A percentile compares a stretch with the other conserved stretches of the same genome.
These are phyloP conservation scores for Xylariaceae sp. DNA, from an alignment of 2,329 filamentous ascomycete species.

Conservation along the genomic window DNA sequence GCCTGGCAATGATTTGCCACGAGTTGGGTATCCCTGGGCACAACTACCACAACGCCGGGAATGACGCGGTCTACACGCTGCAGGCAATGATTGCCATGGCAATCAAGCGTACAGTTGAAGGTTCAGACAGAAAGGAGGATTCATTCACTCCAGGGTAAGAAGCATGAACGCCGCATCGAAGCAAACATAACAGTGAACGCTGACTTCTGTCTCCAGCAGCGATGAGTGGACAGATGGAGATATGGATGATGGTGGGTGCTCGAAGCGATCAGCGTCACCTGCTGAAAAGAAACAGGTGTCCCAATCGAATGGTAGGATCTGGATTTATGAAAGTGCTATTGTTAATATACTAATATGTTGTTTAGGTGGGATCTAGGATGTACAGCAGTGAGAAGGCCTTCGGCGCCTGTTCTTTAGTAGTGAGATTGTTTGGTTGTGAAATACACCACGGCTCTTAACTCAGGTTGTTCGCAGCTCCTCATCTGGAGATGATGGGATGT, in stretches of 20 bases:
- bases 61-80: conserved; percentile 83
- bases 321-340: background rate
- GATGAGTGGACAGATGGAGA: conserved; percentile 45
- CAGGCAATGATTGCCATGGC: conserved; percentile 73
- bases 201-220: conserved; percentile 24
- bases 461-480: too few relatives aligned
- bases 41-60: conserved; percentile 85
- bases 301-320: background rate
- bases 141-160: conserved; percentile 17
- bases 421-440: background rate
- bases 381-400: background rate
- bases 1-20: conserved; percentile 66
- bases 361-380: background rate
- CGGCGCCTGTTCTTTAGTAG: background rate
- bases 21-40: conserved; percentile 68
- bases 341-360: conserved; percentile 2
- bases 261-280: conserved; percentile 29
- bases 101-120: conserved; percentile 44
- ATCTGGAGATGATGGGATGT: background rate
- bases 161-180: background rate
- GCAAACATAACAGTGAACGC: conserved; percentile 8
- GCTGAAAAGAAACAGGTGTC: background rate
- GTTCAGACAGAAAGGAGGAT: conserved; percentile 8
- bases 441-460: background rate
- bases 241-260: conserved; percentile 39